Percentiles rank a stretch among this genome's conserved stretches.
Conservation (phyloP, 352 stramenopile genomes). For the Pythium brassicae region DNA sequence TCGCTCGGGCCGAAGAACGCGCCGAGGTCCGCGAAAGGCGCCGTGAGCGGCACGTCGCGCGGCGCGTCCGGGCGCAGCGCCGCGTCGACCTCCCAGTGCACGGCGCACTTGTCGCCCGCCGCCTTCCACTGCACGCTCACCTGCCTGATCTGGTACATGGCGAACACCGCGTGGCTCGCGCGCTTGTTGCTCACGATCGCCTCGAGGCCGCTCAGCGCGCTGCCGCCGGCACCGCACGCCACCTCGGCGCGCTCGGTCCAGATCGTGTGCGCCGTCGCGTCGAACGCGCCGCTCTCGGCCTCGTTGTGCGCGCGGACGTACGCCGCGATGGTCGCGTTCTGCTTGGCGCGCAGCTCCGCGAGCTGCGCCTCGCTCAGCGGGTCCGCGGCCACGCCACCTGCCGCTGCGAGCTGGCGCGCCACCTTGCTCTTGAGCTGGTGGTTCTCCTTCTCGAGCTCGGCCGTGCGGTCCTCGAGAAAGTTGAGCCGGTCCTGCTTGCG, state of each 20-base stretch:
- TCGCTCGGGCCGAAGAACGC: conserved; percentile 42
- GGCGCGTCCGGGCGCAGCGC: conserved; percentile 42
- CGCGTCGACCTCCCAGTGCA: conserved; percentile 73
- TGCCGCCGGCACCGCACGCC: conserved; percentile 49
- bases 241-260: conserved; percentile 70
- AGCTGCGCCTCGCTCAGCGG: conserved; percentile 51
- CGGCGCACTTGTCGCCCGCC: conserved; percentile 63
- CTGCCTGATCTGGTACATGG: conserved; percentile 80
- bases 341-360: conserved; percentile 76
- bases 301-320: conserved; percentile 81
- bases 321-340: conserved; percentile 66
- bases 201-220: conserved; percentile 42
- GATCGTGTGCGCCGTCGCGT: conserved; percentile 41
- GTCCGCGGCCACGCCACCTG: conserved; percentile 29
- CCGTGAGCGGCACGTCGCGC: conserved; percentile 52
- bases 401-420: conserved; percentile 32
- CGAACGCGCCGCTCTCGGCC: conserved; percentile 40
- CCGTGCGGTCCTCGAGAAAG: conserved; percentile 80
- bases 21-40: conserved; percentile 59
- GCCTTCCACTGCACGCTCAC: conserved; percentile 78
- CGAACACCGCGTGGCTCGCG: conserved; percentile 55
- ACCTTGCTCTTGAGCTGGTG: conserved; percentile 70
- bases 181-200: conserved; percentile 65
- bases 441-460: conserved; percentile 84
- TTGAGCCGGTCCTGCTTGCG: conserved; percentile 86